These are phyloP conservation scores for Stachybotrys elegans DNA, from an alignment of 2,329 filamentous ascomycete species.

Conservation along the genomic window DNA sequence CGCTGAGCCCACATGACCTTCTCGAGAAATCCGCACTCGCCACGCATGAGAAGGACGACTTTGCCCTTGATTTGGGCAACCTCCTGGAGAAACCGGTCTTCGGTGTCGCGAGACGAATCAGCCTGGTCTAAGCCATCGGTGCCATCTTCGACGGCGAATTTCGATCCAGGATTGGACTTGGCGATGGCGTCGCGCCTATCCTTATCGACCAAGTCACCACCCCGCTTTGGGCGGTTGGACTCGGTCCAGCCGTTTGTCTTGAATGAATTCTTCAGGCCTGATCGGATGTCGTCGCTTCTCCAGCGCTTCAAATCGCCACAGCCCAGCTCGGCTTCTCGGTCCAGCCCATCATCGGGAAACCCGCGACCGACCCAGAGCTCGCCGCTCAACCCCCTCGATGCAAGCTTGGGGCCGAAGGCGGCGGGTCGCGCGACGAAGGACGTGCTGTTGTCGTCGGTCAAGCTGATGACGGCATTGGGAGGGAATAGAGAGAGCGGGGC, in stretches of 20 bases:
- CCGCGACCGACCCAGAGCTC: constrained; percentile 91
- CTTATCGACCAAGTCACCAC: constrained; percentile 18
- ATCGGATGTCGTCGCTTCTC: constrained; percentile 56
- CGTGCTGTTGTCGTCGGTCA: constrained; percentile 97
- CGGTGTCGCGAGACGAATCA: constrained; percentile 27
- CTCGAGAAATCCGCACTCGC: constrained; percentile 92
- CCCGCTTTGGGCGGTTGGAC: constrained; percentile 13
- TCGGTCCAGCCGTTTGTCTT: constrained; percentile 20
- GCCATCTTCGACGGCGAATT: constrained; percentile 55
- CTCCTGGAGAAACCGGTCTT: constrained; percentile 62
- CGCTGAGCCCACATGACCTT: constrained; percentile 97
- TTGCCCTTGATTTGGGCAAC: constrained; percentile 90
- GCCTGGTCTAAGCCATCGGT: constrained; percentile 53
- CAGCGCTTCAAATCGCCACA: constrained; percentile 94
- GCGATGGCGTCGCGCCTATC: constrained; percentile 16
- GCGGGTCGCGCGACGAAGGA: constrained; percentile 92
- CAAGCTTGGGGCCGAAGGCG: constrained; percentile 81
- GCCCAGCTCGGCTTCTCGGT: constrained; percentile 78
- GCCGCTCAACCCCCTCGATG: constrained; percentile 72
- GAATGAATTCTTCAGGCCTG: constrained; percentile 33
- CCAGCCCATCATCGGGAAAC: constrained; percentile 73
- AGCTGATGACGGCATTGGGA: constrained; percentile 88
- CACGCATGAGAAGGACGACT: constrained; percentile 83
- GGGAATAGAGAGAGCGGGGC: constrained; percentile 85
- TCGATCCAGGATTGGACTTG: constrained; percentile 7